Percentiles rank a stretch among this genome's conserved stretches.
These are phyloP conservation scores for Rhinocladiella similis DNA, from an alignment of 2,329 filamentous ascomycete species.

Conservation along the genomic window DNA sequence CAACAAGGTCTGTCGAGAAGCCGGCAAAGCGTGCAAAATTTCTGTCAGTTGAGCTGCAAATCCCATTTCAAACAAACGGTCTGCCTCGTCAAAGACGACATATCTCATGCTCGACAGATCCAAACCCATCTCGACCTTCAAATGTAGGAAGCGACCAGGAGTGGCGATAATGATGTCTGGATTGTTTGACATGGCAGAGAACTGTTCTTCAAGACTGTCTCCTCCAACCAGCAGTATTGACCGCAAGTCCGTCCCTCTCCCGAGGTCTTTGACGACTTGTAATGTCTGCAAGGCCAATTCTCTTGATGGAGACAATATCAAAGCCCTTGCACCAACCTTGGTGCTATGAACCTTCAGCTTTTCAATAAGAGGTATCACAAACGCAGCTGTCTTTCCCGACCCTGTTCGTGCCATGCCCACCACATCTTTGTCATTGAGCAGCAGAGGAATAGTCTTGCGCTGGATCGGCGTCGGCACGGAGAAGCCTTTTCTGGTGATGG, in stretches of 20 bases:
- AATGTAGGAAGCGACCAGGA: conserved; percentile 89
- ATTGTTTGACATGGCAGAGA: conserved; percentile 86
- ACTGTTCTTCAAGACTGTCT: conserved; percentile 94
- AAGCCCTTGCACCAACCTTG: conserved; percentile 78
- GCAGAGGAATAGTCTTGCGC: conserved; percentile 89
- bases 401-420: conserved; percentile 99
- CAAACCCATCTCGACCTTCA: conserved; percentile 94
- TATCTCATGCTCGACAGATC: conserved; percentile 90
- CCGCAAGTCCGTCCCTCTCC: conserved; percentile 85
- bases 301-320: conserved; percentile 89
- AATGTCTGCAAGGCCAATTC: conserved; percentile 93
- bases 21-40: conserved; percentile 84
- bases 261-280: conserved; percentile 94
- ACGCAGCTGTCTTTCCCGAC: conserved; percentile 96
- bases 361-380: conserved; percentile 98
- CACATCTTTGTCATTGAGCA: conserved; percentile 90
- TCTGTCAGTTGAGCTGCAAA: conserved; percentile 92
- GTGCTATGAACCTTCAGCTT: conserved; percentile 84
- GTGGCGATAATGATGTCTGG: conserved; percentile 98
- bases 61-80: conserved; percentile 97
- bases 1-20: conserved; percentile 81
- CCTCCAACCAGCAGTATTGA: conserved; percentile 90
- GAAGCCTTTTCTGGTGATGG: conserved; percentile 92
- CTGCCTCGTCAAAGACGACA: conserved; percentile 96
- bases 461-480: conserved; percentile 96